Conservation (phyloP, 306 rosid genomes). For the Acacia crassicarpa region DNA sequence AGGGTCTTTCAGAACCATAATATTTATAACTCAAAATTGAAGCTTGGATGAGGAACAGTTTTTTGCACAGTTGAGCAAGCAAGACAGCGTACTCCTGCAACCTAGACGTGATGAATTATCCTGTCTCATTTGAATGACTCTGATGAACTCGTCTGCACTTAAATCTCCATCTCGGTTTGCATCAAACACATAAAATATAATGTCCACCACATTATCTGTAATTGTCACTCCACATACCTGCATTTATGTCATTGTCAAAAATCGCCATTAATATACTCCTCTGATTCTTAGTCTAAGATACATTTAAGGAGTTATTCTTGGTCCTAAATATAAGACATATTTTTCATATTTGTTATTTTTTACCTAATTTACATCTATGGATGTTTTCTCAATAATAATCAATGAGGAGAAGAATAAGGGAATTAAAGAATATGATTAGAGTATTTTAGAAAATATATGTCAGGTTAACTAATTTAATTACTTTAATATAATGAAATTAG, state of each 20-base stretch:
- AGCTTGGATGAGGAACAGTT: slow-evolving; percentile 48
- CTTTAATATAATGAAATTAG: too few species aligned
- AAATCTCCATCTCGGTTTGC: slow-evolving; percentile 61
- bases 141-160: slow-evolving; percentile 64
- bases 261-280: not conserved
- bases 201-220: slow-evolving; percentile 59
- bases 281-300: too few species aligned
- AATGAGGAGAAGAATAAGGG: too few species aligned
- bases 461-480: too few species aligned
- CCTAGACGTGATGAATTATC: slow-evolving; percentile 29
- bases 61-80: slow-evolving; percentile 55
- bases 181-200: slow-evolving; percentile 75
- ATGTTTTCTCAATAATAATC: too few species aligned
- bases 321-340: too few species aligned
- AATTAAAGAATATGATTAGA: too few species aligned
- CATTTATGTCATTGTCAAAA: not conserved
- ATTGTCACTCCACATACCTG: slow-evolving; percentile 70
- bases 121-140: slow-evolving; percentile 61
- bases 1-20: not conserved
- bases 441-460: too few species aligned
- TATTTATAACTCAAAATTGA: slow-evolving; percentile 16
- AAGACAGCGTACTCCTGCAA: slow-evolving; percentile 45
- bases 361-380: too few species aligned
- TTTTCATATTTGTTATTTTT: too few species aligned
- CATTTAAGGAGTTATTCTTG: too few species aligned